Percentiles rank a stretch among this genome's conserved stretches.
phyloP scores from a whole-genome alignment of 176 grass and related monocot species.

The Aegilops sharonensis region DNA sequence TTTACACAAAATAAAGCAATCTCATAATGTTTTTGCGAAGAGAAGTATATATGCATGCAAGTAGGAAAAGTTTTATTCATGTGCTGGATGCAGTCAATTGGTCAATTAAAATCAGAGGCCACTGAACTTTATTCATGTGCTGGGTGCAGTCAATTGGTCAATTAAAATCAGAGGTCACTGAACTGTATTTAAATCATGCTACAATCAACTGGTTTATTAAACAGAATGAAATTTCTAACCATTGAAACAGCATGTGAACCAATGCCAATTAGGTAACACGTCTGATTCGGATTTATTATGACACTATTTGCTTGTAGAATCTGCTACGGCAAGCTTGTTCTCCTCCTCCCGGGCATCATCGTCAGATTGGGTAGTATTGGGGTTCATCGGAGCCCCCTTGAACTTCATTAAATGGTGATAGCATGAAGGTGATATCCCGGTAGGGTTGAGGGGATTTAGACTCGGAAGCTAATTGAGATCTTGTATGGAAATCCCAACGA shows the following conservation, averaged over 20 bases:
- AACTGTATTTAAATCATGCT: not conserved
- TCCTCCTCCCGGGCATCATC: not conserved
- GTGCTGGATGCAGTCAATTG: not conserved
- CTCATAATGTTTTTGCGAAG: not conserved
- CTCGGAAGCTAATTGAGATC: no score
- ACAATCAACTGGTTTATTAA: not conserved
- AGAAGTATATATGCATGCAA: no score
- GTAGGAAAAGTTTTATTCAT: not conserved
- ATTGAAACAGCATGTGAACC: not conserved
- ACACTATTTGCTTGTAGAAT: not conserved
- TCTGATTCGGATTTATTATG: not conserved
- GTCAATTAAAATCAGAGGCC: not conserved
- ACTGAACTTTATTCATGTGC: not conserved
- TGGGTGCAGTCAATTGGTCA: not conserved
- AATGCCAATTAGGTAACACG: not conserved
- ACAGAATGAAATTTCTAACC: not conserved
- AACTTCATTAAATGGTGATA: no score
- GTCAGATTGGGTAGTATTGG: not conserved
- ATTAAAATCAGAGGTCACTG: not conserved
- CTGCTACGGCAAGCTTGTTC: not conserved
- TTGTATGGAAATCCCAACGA: no score
- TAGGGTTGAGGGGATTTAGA: no score
- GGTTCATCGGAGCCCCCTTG: not conserved
- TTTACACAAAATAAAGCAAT: not conserved
- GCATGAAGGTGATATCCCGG: no score